Evolutionary conservation across 2,329 filamentous ascomycete species (phyloP).

Genomic region (Daldinia sp.): DNA sequence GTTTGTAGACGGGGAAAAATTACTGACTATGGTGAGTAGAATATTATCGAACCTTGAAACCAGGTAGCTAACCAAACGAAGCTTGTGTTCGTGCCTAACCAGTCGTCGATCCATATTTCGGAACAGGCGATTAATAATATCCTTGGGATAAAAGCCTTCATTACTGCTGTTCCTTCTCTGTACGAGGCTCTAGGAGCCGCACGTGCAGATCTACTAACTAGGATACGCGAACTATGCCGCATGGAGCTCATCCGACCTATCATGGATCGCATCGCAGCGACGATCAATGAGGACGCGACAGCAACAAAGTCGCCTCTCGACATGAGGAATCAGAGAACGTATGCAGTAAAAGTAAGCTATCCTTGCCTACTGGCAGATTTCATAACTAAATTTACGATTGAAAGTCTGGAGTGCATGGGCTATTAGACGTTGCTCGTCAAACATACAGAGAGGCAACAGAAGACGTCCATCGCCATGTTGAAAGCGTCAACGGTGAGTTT

Average conservation of each 20-base stretch:
- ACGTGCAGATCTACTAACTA: slow-evolving; percentile 71
- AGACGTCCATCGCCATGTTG: slow-evolving; percentile 79
- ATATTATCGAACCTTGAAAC: neutral
- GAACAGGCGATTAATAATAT: slow-evolving; percentile 89
- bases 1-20: slow-evolving; percentile 82
- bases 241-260: slow-evolving; percentile 72
- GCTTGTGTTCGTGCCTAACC: slow-evolving; percentile 81
- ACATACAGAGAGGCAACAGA: slow-evolving; percentile 90
- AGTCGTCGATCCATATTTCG: slow-evolving; percentile 73
- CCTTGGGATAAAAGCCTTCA: slow-evolving; percentile 86
- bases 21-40: slow-evolving; percentile 74
- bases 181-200: slow-evolving; percentile 75
- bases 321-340: slow-evolving; percentile 87
- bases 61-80: slow-evolving; percentile 52
- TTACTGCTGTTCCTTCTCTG: slow-evolving; percentile 74
- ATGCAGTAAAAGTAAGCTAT: slow-evolving; percentile 78
- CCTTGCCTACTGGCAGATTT: no score
- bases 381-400: neutral
- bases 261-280: slow-evolving; percentile 72
- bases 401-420: slow-evolving; percentile 81
- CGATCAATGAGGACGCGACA: slow-evolving; percentile 83
- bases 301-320: slow-evolving; percentile 86
- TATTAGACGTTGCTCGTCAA: slow-evolving; percentile 88
- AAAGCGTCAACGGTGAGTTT: slow-evolving; percentile 71
- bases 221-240: slow-evolving; percentile 77